Conservation (phyloP, 495 filamentous ascomycete species). For the Cryomyces minteri region DNA sequence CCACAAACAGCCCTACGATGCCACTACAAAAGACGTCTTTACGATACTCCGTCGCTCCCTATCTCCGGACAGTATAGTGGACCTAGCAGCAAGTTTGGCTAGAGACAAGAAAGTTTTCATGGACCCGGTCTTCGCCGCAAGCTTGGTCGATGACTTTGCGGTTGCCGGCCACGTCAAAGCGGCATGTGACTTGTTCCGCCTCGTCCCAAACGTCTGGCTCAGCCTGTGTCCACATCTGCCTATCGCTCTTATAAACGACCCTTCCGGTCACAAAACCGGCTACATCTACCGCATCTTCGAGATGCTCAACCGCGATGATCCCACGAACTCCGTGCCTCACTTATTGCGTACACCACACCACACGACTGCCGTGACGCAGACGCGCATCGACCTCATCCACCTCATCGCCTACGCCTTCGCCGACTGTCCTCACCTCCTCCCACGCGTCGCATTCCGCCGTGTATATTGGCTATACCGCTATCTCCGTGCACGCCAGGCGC, state of each 20-base stretch:
- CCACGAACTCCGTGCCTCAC: background rate
- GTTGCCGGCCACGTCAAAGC: no score
- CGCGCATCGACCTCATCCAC: conserved; percentile 7
- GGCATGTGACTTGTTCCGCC: background rate
- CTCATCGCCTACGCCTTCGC: conserved; percentile 14
- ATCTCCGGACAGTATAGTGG: no score
- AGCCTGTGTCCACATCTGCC: no score
- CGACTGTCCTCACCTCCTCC: background rate
- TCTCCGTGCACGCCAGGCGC: conserved; percentile 9
- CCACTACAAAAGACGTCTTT: no score
- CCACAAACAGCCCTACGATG: no score
- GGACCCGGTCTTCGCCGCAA: no score
- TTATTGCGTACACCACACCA: background rate
- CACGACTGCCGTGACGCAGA: background rate
- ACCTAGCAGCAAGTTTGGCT: no score
- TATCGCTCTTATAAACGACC: no score
- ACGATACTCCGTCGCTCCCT: no score
- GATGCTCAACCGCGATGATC: background rate
- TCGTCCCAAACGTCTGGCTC: background rate
- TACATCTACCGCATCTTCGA: conserved; percentile 1
- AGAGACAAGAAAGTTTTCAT: no score
- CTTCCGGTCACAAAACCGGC: background rate
- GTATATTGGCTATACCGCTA: conserved; percentile 13
- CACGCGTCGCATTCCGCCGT: conserved; percentile 8
- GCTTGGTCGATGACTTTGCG: no score